Evolutionary conservation across 306 rosid species (phyloP), one percentile per base, ranked within the genome.

Genomic region (Mimosa bimucronata): DNA sequence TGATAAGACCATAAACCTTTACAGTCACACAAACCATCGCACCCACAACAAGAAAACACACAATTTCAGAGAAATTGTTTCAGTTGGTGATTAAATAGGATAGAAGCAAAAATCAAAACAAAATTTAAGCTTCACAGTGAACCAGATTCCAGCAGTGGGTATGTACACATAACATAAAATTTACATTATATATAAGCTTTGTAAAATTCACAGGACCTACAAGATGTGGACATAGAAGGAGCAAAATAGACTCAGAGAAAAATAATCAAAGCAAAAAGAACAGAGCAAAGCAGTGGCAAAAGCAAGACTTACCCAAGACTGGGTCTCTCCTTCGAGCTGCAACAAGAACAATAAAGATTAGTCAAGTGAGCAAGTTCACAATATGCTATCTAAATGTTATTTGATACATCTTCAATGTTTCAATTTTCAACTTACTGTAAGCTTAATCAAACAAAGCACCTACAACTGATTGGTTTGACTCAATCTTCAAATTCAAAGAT

Each of bases 261-360:
- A 41, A 58, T 7, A 58, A 4, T 58, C 41, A 50, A 55, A 37
- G 2, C 16, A 25, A n/a, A 26, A 77, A 12, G 70, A 58, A 19
- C 9, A 42, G 10, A 16, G 37, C 58, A 26, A 45, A 34, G 68
- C 26, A 25, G 69, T 12, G 14, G 6, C 13, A 12, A 83, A 66
- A 40, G 48, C 52, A 60, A 23, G 26, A 73, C 97, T 86, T 82
- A 88, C 96, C 96, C 96, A 66, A 91, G 97, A 91, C 93, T 91
- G 97, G 93, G 97, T 88, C 84, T 91, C 97, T 89, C 97, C 97
- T 89, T 91, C 89, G 92, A 91, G 97, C 93, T 91, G 93, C 87
- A 57, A 52, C 73, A 68, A 85, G 57, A 53, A 70, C 69, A 72
- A 23, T 40, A 38, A 55, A 66, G 50, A 75, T 58, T 42, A 76